Conservation (phyloP, 495 filamentous ascomycete species). For the Aspergillus bridgeri region DNA sequence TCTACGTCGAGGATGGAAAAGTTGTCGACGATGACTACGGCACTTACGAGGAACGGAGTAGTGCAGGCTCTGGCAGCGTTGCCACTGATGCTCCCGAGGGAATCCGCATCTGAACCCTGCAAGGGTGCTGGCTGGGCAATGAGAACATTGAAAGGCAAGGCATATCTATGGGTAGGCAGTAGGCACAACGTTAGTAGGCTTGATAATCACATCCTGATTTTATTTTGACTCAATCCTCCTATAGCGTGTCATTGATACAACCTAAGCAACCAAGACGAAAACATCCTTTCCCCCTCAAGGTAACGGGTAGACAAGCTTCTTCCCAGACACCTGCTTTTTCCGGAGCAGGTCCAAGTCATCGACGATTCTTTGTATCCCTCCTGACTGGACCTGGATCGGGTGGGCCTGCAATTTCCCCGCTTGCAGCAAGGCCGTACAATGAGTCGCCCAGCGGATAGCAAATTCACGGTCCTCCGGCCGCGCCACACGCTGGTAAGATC, state of each 20-base stretch:
- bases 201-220: background rate
- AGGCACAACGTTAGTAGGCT: background rate
- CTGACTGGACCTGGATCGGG: conserved; percentile 17
- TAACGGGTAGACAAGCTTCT: background rate
- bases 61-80: background rate
- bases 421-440: conserved; percentile 24
- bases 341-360: background rate
- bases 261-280: background rate
- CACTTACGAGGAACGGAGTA: background rate
- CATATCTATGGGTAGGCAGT: background rate
- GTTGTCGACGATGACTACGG: background rate
- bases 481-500: conserved; percentile 24
- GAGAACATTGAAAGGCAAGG: too few relatives aligned
- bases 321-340: background rate
- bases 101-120: background rate
- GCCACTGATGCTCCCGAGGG: background rate
- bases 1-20: background rate
- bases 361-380: conserved; percentile 7
- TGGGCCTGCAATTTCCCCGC: conserved; percentile 22
- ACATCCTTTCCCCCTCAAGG: background rate
- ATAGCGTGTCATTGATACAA: background rate
- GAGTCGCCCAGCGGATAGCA: conserved; percentile 6
- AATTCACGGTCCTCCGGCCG: conserved; percentile 14
- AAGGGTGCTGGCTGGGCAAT: too few relatives aligned
- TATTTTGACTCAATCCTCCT: too few relatives aligned